These are phyloP conservation scores for Trichoderma gamsii DNA, from an alignment of 495 filamentous ascomycete genomes.

Conservation along the genomic window DNA sequence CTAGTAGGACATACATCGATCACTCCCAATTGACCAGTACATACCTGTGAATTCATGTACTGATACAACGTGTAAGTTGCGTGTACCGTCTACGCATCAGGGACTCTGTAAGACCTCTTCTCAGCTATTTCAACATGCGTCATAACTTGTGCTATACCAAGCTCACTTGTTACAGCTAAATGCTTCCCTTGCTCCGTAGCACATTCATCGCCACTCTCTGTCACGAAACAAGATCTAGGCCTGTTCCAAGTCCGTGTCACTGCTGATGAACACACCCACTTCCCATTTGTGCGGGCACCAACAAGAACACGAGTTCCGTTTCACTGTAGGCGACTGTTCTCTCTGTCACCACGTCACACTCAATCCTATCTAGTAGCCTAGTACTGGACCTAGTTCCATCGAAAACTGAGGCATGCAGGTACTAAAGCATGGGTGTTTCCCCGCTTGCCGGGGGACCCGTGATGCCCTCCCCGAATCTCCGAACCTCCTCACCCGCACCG, in stretches of 20 bases:
- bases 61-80: too few relatives aligned
- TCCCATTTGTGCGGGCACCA: background rate
- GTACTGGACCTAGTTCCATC: background rate
- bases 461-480: constrained; percentile 1
- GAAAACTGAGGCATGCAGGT: background rate
- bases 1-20: too few relatives aligned
- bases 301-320: background rate
- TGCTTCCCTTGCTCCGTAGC: too few relatives aligned
- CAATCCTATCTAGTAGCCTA: background rate
- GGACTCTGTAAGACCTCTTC: too few relatives aligned
- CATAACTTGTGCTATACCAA: too few relatives aligned
- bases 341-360: background rate
- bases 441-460: background rate
- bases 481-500: constrained; percentile 1
- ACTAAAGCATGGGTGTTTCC: background rate
- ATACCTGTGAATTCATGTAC: too few relatives aligned
- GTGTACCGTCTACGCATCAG: too few relatives aligned
- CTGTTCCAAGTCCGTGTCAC: background rate
- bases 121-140: too few relatives aligned
- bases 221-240: too few relatives aligned
- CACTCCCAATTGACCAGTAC: too few relatives aligned
- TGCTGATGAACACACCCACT: background rate
- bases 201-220: too few relatives aligned
- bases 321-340: background rate
- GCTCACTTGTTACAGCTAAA: too few relatives aligned